Evolutionary conservation across 2,329 filamentous ascomycete species (phyloP), one percentile per base, ranked within the genome.

Genomic region (Penicillium brasilianum): DNA sequence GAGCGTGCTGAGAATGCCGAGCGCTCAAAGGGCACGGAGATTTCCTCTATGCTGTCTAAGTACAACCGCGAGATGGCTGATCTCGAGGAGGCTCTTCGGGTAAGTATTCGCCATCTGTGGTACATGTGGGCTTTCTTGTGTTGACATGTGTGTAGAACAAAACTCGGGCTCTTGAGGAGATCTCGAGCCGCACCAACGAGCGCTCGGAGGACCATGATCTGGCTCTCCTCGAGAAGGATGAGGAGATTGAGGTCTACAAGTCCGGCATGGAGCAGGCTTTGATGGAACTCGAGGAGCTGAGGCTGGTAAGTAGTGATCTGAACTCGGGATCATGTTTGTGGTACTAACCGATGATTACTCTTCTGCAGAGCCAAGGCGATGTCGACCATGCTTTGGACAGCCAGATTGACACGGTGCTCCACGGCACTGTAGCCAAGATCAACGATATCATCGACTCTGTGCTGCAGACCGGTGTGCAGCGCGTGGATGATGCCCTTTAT

Each of bases 371-470:
- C 71, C 87, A 89, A 74, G 89, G 87, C 72, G 90, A 89, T 59
- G 89, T 88, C 11, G 93, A 97, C 73, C 82, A 89, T 63, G 92
- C 89, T 2, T 83, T 97, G 57, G 94, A 98, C 72, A 90, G 91
- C 36, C 92, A 97, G 76, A 92, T 99, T 64, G 94, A 98, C 77
- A 90, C 90, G 44, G 85, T 99, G 64, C 88, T 98, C 62, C 84
- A 95, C 68, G 86, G 92, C 63, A 96, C 93, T 71, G 84, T 97
- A 52, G 87, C 90, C 74, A 97, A 97, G 83, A 94, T 99, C 77
- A 95, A 96, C 80, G 93, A 96, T 70, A 94, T 99, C 56, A 96
- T 99, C 69, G 95, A 99, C 77, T 97, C 94, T 0, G 95, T 99
- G 3, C 83, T 99, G 41, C 93, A 98, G 75, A 90, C 92, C 52